Evolutionary conservation across 192 early-diverging fungal genomes (phyloP).

Genomic region (Thoreauomyces humboldtii): DNA sequence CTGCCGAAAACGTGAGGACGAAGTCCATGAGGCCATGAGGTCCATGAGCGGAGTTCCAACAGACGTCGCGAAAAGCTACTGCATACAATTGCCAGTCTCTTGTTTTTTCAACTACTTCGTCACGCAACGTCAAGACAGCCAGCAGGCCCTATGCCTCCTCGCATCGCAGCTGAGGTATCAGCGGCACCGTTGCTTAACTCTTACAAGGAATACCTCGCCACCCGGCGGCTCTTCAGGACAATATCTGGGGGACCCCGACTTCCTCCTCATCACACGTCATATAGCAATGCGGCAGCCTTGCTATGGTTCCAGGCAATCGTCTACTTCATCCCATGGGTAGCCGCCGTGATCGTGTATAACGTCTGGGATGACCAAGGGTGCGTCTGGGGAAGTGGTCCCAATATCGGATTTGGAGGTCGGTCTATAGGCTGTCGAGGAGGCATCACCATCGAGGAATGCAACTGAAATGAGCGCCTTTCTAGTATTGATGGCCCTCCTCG

Average conservation of each 20-base stretch:
- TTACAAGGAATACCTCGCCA: conserved; percentile 10
- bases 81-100: too few species aligned
- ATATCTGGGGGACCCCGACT: conserved; percentile 15
- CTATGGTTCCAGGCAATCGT: background rate
- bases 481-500: conserved; percentile 5
- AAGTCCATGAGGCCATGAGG: too few species aligned
- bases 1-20: too few species aligned
- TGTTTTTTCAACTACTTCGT: too few species aligned
- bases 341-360: conserved; percentile 16
- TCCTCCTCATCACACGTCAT: conserved; percentile 8
- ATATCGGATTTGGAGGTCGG: conserved; percentile 24
- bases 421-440: too few species aligned
- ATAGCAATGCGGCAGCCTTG: background rate
- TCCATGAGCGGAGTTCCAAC: too few species aligned
- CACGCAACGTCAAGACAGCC: too few species aligned
- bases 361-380: conserved; percentile 22
- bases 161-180: too few species aligned
- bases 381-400: conserved; percentile 7
- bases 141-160: too few species aligned
- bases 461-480: too few species aligned
- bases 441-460: too few species aligned
- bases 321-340: conserved; percentile 16
- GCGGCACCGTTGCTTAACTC: conserved; percentile 24
- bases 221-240: conserved; percentile 17
- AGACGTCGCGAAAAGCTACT: too few species aligned